Evolutionary conservation across 352 stramenopile genomes (phyloP), one percentile per base, ranked within the genome.

Genomic region (Phytophthora sansomeana): DNA sequence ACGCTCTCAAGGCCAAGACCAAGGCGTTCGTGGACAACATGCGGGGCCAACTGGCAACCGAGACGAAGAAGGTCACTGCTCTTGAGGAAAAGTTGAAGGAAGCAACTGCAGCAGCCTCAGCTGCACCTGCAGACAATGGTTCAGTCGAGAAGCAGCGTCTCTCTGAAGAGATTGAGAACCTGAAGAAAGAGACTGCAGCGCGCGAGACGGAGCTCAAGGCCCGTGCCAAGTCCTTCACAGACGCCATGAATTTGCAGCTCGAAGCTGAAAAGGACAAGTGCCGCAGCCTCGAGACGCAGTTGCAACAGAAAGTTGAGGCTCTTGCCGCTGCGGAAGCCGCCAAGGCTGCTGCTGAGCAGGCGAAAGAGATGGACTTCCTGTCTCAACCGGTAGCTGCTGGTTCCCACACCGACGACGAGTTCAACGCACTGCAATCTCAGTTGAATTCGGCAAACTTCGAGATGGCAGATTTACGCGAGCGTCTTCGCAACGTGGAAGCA

Each of bases 21-120:
- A 94, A 94, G 67, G 82, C 82, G 26, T 94, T 94, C 42, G 85
- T 91, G 9, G 85, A 94, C 60, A 91, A 88, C 38, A 85, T 94
- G 78, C 83, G 83, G 30, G 58, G 60, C 28, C 80, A 94, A 42
- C 66, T 94, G 6, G 73, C 74, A 7, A 63, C 46, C 3, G 79
- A 91, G 61, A 90, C 90, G 64, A 86, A 90, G 64, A 90, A 89
- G 67, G 75, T 91, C 13, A 67, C 58, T 4, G 69, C 84, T 1
- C 59, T 92, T 1, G 80, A 87, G 63, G 75, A 75, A 35, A 80
- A 89, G 46, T 63, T 91, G 29, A 73, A 80, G 39, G 46, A 44
- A 21, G 38, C 54, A 4, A 58, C 44, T 26, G 48, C 38, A 9
- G 38, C 58, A 7, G 39, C 21, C 2, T 14, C 42, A 10, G 9